These are phyloP conservation scores for Aquilaria malaccensis DNA, from an alignment of 345 rosid species.

Conservation along the genomic window DNA sequence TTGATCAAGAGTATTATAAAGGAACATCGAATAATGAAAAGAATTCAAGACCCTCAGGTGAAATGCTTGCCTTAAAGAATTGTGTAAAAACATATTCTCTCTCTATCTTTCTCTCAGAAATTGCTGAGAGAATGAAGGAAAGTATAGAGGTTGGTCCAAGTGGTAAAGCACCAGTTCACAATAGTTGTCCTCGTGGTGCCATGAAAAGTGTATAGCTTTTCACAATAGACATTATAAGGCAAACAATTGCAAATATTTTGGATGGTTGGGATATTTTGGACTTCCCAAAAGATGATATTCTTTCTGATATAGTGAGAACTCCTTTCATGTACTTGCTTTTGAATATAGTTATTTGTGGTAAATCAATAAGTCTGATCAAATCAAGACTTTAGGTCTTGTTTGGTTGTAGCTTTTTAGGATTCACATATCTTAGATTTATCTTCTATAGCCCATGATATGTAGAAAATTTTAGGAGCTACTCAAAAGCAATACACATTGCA, in stretches of 20 bases:
- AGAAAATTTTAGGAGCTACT: too few relatives aligned
- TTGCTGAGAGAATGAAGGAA: constrained; percentile 38
- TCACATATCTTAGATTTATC: too few relatives aligned
- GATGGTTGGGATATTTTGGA: constrained; percentile 73
- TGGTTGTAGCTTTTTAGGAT: too few relatives aligned
- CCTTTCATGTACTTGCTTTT: neutral
- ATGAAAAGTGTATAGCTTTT: constrained; percentile 31
- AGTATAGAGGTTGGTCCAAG: constrained; percentile 47
- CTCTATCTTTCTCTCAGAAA: too few relatives aligned
- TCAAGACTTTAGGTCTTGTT: too few relatives aligned
- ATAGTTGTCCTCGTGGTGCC: constrained; percentile 40
- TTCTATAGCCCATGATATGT: too few relatives aligned
- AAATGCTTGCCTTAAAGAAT: constrained; percentile 13
- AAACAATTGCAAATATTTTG: constrained; percentile 25
- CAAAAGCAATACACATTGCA: too few relatives aligned
- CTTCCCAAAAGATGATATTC: constrained; percentile 57
- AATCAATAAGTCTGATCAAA: too few relatives aligned
- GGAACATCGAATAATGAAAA: constrained; percentile 59
- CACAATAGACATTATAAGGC: constrained; percentile 30
- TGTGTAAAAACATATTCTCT: constrained; percentile 64
- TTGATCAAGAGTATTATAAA: constrained; percentile 57
- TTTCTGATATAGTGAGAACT: constrained; percentile 63
- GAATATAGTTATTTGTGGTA: too few relatives aligned
- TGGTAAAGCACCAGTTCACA: constrained; percentile 40
- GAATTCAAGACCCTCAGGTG: constrained; percentile 91